Evolutionary conservation across 2,329 filamentous ascomycete genomes (phyloP).

Genomic region (Clarireedia sp.): DNA sequence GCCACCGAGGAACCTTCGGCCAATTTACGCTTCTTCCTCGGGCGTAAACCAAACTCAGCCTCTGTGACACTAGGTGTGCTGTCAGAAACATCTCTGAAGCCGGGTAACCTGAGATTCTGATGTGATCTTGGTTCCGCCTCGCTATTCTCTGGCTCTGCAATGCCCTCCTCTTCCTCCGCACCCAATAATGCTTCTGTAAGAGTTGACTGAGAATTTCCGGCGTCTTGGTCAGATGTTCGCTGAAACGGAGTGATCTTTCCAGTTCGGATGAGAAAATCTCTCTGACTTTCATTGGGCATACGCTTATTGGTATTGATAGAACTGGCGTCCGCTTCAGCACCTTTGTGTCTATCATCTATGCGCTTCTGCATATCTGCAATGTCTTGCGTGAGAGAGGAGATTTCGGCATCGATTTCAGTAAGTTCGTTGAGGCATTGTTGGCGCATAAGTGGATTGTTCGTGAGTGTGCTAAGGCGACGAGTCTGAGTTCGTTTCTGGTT

Average conservation of each 20-base stretch:
- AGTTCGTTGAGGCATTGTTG: conserved; percentile 36
- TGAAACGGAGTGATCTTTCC: conserved; percentile 97
- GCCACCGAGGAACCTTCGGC: conserved; percentile 28
- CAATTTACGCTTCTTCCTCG: conserved; percentile 47
- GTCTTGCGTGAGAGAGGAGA: conserved; percentile 54
- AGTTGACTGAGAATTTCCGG: conserved; percentile 55
- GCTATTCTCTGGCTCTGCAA: conserved; percentile 33
- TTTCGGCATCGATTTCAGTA: conserved; percentile 21
- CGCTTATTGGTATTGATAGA: conserved; percentile 46
- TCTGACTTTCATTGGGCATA: conserved; percentile 71
- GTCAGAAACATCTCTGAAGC: conserved; percentile 50
- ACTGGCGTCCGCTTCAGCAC: conserved; percentile 38
- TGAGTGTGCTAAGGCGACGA: conserved; percentile 47
- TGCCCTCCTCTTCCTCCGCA: conserved; percentile 61
- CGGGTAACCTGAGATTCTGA: conserved; percentile 64
- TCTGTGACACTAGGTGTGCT: conserved; percentile 32
- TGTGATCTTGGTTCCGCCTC: conserved; percentile 52
- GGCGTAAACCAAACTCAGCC: conserved; percentile 49
- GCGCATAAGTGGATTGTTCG: conserved; percentile 40
- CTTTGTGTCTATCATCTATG: conserved; percentile 65
- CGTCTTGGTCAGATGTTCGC: conserved; percentile 49
- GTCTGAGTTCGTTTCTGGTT: conserved; percentile 54
- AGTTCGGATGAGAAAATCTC: conserved; percentile 87
- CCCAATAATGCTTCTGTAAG: conserved; percentile 73
- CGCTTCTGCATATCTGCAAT: conserved; percentile 72